Evolutionary conservation across 2,329 filamentous ascomycete species (phyloP), one percentile per base, ranked within the genome.

Genomic region (Penicillium rolfsii): DNA sequence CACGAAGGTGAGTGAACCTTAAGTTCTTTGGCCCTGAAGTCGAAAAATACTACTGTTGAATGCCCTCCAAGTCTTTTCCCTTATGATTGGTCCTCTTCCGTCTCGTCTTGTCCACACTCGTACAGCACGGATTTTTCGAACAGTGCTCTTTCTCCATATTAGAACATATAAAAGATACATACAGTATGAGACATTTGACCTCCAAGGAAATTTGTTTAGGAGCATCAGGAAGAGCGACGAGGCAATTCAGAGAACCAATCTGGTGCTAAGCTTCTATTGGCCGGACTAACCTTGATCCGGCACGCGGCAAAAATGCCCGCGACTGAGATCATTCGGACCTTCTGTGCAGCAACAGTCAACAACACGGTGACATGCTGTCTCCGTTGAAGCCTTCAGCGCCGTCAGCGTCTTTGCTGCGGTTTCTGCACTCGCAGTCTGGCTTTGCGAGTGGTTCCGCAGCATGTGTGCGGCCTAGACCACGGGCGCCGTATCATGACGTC

Each of bases 341-440:
- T 57, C 38, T 46, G 38, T 57, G 48, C 58, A 57, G 54, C 36
- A 49, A 40, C 35, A 57, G 40, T 62, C 33, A 54, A 61, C 62
- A 62, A 59, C 58, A 59, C 60, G 50, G 60, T 71, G 76, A 74
- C 67, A 79, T 79, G 77, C 70, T 78, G 66, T 71, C 74, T 63
- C 66, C 71, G 57, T 62, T 76, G 58, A 77, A 73, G 67, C 70
- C 75, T 46, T 73, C 71, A 55, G 79, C 76, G 65, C 85, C 85
- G 52, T 87, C 85, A 56, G 73, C 77, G 59, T 77, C 76, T 46
- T 84, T 94, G 22, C 81, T 95, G 64, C 87, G 87, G 67, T 94
- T 91, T 74, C 82, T 95, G 64, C 87, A 87, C 67, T 85, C 82
- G 57, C 91, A 93, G 75, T 87, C 89, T 65, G 84, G 90, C 68